A percentile compares a stretch with the other conserved stretches of the same genome.
These are phyloP conservation scores for Epichloe gansuensis DNA, from an alignment of 2,329 filamentous ascomycete species.

Conservation along the genomic window DNA sequence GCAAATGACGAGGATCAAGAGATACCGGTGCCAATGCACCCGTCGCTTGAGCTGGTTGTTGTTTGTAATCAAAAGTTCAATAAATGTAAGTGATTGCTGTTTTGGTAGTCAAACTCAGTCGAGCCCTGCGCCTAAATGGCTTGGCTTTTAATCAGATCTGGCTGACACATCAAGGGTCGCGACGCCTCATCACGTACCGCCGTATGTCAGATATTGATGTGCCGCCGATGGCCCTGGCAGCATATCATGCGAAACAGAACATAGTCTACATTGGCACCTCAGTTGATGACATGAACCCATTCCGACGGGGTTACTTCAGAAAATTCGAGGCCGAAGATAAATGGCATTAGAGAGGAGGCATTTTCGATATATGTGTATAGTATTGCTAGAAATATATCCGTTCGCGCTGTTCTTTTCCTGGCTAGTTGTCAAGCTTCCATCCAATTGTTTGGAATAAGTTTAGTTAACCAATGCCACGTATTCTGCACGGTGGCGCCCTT, in stretches of 20 bases:
- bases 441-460: not conserved
- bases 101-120: not conserved
- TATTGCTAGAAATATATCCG: not conserved
- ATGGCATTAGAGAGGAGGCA: not conserved
- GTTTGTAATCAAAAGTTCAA: slow-evolving; percentile 82
- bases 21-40: slow-evolving; percentile 65
- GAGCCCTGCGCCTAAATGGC: not conserved
- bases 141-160: not conserved
- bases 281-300: slow-evolving; percentile 48
- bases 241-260: slow-evolving; percentile 19
- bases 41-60: slow-evolving; percentile 58
- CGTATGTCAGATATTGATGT: slow-evolving; percentile 51
- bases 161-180: slow-evolving; percentile 49
- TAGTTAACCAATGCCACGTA: not conserved
- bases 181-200: slow-evolving; percentile 76
- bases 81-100: slow-evolving; percentile 50
- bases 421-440: not conserved
- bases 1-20: slow-evolving; percentile 68
- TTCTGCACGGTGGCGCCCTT: not conserved
- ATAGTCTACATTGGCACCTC: slow-evolving; percentile 30
- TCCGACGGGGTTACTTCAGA: slow-evolving; percentile 46
- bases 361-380: not conserved
- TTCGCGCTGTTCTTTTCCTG: not conserved
- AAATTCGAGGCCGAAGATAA: slow-evolving; percentile 28
- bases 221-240: slow-evolving; percentile 28